Base-by-base conservation (phyloP, 164 flowering plant genomes). In the Stephania japonica region DNA sequence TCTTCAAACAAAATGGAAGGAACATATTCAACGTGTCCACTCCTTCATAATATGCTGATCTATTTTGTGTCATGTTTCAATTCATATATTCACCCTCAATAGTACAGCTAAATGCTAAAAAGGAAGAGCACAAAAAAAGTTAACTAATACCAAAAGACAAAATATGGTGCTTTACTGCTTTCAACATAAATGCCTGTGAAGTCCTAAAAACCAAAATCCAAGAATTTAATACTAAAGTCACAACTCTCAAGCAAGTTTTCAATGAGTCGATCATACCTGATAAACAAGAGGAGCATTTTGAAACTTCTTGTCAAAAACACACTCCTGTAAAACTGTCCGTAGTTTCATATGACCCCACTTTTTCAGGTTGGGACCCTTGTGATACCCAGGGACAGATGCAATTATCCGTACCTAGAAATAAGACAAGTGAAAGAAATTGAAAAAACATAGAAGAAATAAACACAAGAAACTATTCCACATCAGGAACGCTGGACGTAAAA, bases 331-430 rank as follows among this genome's bases (percentile, higher is more conserved):
- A 77, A 92, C 77, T 74, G 84, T 81, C 0, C 96, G 88, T 23
- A 96, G 78, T 85, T 96, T 96, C 94, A 96, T 88, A 81, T 96
- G 99, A 62, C 99, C 99, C 99, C 99, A 96, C 77, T 83, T 96
- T 66, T 84, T 96, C 77, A 93, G 69, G 78, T 82, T 89, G 41
- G 87, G 25, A 69, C 99, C 97, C 8, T 75, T 80, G 75, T 96
- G 99, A 83, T 96, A 96, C 50, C 99, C 99, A 76, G 98, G 99
- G 68, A 93, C 97, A n/a, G 99, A 96, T 73, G 93, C 99, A 83
- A 96, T 86, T 49, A 96, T 77, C 76, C 97, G 87, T 67, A 91
- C 96, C 92, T 87, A 74, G 25, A 72, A 70, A 42, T 24, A 32
- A 44, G 6, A 62, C 47, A 25, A 62, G 72, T 4, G 27, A 70